Base-by-base conservation (phyloP, 306 rosid species). In the Castanea sativa region DNA sequence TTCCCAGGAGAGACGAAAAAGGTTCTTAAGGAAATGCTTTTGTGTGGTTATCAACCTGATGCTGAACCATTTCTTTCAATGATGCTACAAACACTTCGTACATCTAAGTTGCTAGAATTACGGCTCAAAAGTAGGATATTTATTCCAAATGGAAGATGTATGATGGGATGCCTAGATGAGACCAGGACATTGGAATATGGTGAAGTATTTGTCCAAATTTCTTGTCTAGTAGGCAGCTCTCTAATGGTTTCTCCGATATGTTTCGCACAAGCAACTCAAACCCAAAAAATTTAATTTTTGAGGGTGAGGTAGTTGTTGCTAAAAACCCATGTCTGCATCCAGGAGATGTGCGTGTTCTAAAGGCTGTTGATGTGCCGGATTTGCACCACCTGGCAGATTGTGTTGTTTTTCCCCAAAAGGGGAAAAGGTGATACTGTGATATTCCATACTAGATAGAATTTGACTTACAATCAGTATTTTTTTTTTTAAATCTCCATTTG, bases 111-210 rank as follows among this genome's bases (percentile, higher is more conserved):
- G 64, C 35, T 10, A 1, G 83, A 81, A 12, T 18, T 81, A 12
- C 64, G 83, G n/a, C 23, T 1, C 1, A 87, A 56, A 43, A 69
- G 88, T n/a, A 68, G 76, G 71, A 80, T 87, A 25, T 83, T 73
- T 74, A 57, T 85, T 53, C 79, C 78, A 0, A 56, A 63, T 27
- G 91, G 91, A 59, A 81, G 89, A 70, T 52, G 68, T 4, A 59
- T 88, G 86, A 80, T 85, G 83, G 91, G 91, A 43, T 85, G 91
- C 43, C 55, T 88, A 2, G 91, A 83, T n/a, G 91, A 88, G 76
- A 88, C 89, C 0, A 67, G 84, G 3, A 76, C 72, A 3, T 30
- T 88, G 25, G 77, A 83, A 41, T 85, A 85, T 63, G 91, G 91
- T 5, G 81, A 85, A 27, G 86, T 85, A 67, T 88, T 85, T 76